Evolutionary conservation across 1,284 basidiomycete species (phyloP).

Genomic region (Earliella scabrosa): DNA sequence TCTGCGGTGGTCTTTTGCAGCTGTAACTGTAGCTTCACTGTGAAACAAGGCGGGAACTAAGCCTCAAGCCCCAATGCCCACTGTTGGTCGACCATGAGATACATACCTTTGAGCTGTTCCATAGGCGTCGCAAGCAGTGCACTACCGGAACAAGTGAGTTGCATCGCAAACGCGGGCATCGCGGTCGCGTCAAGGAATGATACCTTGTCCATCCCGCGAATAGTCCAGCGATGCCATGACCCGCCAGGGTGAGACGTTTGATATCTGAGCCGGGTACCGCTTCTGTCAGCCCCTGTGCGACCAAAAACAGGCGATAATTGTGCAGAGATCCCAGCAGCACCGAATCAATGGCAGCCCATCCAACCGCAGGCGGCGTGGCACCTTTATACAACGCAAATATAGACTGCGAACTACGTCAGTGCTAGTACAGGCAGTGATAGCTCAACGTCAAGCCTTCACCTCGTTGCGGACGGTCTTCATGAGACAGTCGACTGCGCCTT

Average conservation of each 20-base stretch:
- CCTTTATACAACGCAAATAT: constrained; percentile 67
- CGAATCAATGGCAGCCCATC: constrained; percentile 80
- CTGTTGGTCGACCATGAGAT: too few relatives aligned
- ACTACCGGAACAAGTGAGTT: constrained; percentile 41
- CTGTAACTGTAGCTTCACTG: constrained; percentile 82
- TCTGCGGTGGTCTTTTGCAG: constrained; percentile 56
- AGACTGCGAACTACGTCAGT: constrained; percentile 18
- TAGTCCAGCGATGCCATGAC: constrained; percentile 72
- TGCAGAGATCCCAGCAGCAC: constrained; percentile 77
- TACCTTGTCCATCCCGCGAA: constrained; percentile 80
- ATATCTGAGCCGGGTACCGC: constrained; percentile 44
- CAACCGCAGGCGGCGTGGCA: constrained; percentile 74
- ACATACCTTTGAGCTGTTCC: constrained; percentile 69
- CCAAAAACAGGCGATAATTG: constrained; percentile 71
- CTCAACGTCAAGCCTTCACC: constrained; percentile 38
- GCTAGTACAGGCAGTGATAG: not conserved
- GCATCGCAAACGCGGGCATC: too few relatives aligned
- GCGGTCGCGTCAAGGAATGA: too few relatives aligned
- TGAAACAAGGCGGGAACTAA: constrained; percentile 6
- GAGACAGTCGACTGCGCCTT: constrained; percentile 70
- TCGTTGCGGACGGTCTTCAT: constrained; percentile 67
- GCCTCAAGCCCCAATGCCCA: too few relatives aligned
- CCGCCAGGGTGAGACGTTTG: constrained; percentile 58
- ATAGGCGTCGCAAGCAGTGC: constrained; percentile 73
- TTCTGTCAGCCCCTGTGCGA: constrained; percentile 59